Evolutionary conservation across 2,329 filamentous ascomycete species (phyloP), one percentile per base, ranked within the genome.

Genomic region (Penicillium hordei): DNA sequence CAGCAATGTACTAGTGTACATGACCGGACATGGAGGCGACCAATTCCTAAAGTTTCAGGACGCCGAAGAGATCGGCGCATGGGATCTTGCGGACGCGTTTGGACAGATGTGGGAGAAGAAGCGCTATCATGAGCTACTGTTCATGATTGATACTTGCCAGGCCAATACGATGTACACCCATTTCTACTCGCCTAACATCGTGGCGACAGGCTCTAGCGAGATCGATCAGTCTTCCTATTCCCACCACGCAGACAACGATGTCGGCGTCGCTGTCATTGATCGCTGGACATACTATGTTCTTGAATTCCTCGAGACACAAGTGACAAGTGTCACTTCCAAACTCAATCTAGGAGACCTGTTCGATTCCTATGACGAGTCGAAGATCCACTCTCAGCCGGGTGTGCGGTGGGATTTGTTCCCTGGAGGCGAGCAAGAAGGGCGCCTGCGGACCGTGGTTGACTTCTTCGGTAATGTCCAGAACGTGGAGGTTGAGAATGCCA

Each of bases 21-120:
- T 99, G 94, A 99, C 94, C 0, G 94, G 94, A 0, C 94, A 99
- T 70, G 94, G 94, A 33, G 94, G 94, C 19, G 96, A 97, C 73
- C 93, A 97, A 77, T 99, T 99, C 68, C 78, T 99, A 58, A 99
- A 99, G 75, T 99, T 99, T 70, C 94, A 99, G 75, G 94, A 99
- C 68, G 91, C 92, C 7, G 94, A 99, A 75, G 94, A 99, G 77
- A 97, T 99, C 65, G 93, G 91, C 55, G 92, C 92, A 0, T 97
- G 95, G 74, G 94, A 99, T 77, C 80, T 99, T 57, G 94, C 95
- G 5, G 91, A 99, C 75, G 94, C 94, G 0, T 97, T 99, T 74
- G 92, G 95, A 76, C 93, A 99, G 81, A 99, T 99, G 94, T 97
- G 93, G 90, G 94, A 99, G 83, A 99, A 99, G 86, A 95, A 95